Base-by-base conservation (phyloP, 306 rosid genomes). In the Cyamopsis tetragonoloba region DNA sequence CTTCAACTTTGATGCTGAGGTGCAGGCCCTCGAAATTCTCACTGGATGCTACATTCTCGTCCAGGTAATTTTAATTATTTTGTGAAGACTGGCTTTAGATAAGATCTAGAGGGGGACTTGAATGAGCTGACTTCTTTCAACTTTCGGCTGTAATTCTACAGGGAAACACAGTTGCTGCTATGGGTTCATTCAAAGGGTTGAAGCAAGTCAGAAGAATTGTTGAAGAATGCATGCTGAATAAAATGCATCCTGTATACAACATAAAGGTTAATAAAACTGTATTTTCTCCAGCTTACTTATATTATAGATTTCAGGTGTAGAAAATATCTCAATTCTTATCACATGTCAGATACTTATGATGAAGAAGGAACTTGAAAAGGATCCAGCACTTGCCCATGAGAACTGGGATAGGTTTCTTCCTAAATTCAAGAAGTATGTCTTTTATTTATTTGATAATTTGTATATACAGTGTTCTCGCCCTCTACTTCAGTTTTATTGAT, bases 341-440 rank as follows among this genome's bases (percentile, higher is more conserved):
- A 20, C 15, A 13, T 75, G 7, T 63, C 68, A 93, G 96, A 73
- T 87, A 76, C 96, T 93, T 61, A 92, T 89, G 96, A 81, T 87
- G 88, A 87, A 59, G 82, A 93, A 84, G 70, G 98, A 92, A 78
- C 98, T 92, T 61, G 98, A 84, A 71, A 92, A 87, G 77, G 86
- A 92, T 81, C 98, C 96, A n/a, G 80, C 87, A 19, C 88, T 92
- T 42, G 93, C 88, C 4, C 19, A 83, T 2, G 98, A 92, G 80
- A 92, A 75, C 60, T 92, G 98, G 98, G 96, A 89, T 71, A 82
- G 98, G 77, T 93, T 93, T 86, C 96, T 89, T 79, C 96, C 96
- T 4, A 89, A 86, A 54, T 93, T 89, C 78, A 89, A 89, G 60
- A 93, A 86, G 98, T 93, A 89, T 3, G 82, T 3, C 46, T 13